Percentiles rank a stretch among this genome's conserved stretches.
Evolutionary conservation across 768 basidiomycete species (phyloP).

Genomic region (Boletus vinaceobasis): DNA sequence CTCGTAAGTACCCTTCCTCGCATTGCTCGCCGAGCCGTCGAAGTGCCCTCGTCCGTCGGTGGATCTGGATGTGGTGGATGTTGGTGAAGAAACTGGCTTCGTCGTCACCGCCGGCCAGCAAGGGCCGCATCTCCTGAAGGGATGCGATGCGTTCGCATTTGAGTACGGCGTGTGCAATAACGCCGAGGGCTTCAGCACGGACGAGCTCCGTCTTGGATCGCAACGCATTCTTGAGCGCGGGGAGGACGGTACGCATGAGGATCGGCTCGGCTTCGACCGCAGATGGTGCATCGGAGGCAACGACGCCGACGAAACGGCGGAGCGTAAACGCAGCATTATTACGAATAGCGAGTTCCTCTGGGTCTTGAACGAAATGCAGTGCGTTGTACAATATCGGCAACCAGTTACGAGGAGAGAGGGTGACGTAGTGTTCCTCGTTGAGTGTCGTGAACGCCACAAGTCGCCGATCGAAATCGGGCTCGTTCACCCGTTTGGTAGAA

Average conservation of each 20-base stretch:
- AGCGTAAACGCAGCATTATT: conserved; percentile 75
- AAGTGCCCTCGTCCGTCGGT: conserved; percentile 83
- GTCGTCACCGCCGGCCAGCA: conserved; percentile 84
- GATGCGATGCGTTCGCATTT: conserved; percentile 55
- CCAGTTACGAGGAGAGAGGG: conserved; percentile 64
- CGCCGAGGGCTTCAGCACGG: conserved; percentile 76
- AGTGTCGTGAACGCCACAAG: conserved; percentile 69
- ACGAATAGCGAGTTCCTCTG: conserved; percentile 81
- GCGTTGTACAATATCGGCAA: conserved; percentile 78
- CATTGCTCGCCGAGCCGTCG: conserved; percentile 79
- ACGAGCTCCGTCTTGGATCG: conserved; percentile 81
- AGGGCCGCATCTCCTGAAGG: conserved; percentile 74
- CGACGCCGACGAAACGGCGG: conserved; percentile 69
- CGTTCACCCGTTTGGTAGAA: conserved; percentile 76
- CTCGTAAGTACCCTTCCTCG: conserved; percentile 60
- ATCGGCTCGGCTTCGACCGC: conserved; percentile 46
- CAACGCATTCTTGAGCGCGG: conserved; percentile 76
- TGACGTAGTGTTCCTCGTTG: conserved; percentile 60
- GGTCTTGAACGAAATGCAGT: conserved; percentile 84
- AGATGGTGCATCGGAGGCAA: conserved; percentile 32
- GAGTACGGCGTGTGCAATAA: conserved; percentile 71
- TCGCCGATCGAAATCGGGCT: conserved; percentile 90
- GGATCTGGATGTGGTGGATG: conserved; percentile 88
- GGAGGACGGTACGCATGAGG: conserved; percentile 65
- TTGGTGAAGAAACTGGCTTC: conserved; percentile 98